Percentiles rank a stretch among this genome's conserved stretches.
phyloP scores from a whole-genome alignment of 805 yeast genomes.

The Pichia pseudocactophila region DNA sequence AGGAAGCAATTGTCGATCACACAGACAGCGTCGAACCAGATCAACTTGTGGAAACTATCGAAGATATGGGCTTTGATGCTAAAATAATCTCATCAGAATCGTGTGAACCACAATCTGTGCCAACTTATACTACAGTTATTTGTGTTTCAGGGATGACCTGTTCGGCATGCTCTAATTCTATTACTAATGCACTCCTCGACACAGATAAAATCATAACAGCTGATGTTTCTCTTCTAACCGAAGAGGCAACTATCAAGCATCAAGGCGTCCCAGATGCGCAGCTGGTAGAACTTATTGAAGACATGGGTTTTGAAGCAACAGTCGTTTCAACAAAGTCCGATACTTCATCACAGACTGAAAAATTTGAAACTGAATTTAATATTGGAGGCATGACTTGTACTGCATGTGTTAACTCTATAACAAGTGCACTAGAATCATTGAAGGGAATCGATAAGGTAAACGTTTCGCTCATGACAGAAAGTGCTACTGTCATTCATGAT shows the following conservation, averaged over 20 bases:
- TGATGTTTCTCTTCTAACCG: slow-evolving; percentile 67
- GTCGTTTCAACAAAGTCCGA: slow-evolving; percentile 5
- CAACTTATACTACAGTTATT: slow-evolving; percentile 13
- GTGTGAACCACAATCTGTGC: too few relatives aligned
- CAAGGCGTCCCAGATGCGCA: slow-evolving; percentile 23
- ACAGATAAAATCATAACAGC: slow-evolving; percentile 29
- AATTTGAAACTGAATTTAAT: slow-evolving; percentile 19
- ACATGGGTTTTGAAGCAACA: slow-evolving; percentile 54
- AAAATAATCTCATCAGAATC: slow-evolving; percentile 4
- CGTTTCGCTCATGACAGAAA: slow-evolving; percentile 66
- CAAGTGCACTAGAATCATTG: slow-evolving; percentile 35
- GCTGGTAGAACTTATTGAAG: slow-evolving; percentile 53
- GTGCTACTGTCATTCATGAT: slow-evolving; percentile 49
- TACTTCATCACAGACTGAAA: too few relatives aligned
- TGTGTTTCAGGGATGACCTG: slow-evolving; percentile 81
- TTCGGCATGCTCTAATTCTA: slow-evolving; percentile 68
- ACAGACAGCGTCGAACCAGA: slow-evolving; percentile 22
- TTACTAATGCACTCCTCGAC: slow-evolving; percentile 30
- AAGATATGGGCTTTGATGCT: slow-evolving; percentile 40
- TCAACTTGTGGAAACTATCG: slow-evolving; percentile 34
- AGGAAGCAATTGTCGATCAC: slow-evolving; percentile 52
- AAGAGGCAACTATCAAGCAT: slow-evolving; percentile 56
- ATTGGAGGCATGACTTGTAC: slow-evolving; percentile 74
- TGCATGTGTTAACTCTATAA: slow-evolving; percentile 51
- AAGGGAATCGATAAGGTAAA: slow-evolving; percentile 28